Evolutionary conservation across 192 early-diverging fungal species (phyloP).

Genomic region (Entomortierella beljakovae): DNA sequence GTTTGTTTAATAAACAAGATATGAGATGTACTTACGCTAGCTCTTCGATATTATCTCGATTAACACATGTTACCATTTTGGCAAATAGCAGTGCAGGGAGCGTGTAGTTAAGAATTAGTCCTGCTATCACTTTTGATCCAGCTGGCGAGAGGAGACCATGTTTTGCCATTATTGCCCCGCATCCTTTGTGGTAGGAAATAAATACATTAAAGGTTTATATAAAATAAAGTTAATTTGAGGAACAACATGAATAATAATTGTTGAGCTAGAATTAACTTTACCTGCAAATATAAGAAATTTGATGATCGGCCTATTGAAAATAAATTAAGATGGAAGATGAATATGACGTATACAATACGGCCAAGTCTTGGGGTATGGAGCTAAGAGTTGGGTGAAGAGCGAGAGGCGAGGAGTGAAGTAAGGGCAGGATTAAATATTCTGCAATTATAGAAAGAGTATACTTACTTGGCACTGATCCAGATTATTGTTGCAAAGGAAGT

Average conservation of each 20-base stretch:
- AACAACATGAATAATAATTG: neutral
- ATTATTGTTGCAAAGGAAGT: slow-evolving; percentile 23
- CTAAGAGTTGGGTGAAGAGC: neutral
- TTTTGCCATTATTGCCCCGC: slow-evolving; percentile 47
- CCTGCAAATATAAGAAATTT: slow-evolving; percentile 47
- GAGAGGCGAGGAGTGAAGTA: too few relatives aligned
- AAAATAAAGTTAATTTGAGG: neutral
- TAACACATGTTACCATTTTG: slow-evolving; percentile 44
- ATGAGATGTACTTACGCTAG: slow-evolving; percentile 18
- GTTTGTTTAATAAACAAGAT: too few relatives aligned
- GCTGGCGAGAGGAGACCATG: slow-evolving; percentile 47
- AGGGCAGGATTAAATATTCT: too few relatives aligned
- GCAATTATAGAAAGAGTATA: neutral
- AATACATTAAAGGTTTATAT: neutral
- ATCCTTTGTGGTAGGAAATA: slow-evolving; percentile 37
- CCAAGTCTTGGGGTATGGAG: too few relatives aligned
- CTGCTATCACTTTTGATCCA: slow-evolving; percentile 41
- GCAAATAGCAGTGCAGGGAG: slow-evolving; percentile 48
- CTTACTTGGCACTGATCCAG: slow-evolving; percentile 37
- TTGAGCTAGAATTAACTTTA: slow-evolving; percentile 15
- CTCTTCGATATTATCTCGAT: slow-evolving; percentile 16
- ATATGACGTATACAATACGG: too few relatives aligned
- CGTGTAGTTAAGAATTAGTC: slow-evolving; percentile 43
- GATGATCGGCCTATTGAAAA: slow-evolving; percentile 35
- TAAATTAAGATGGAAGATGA: neutral